Percentiles rank a stretch among this genome's conserved stretches.
phyloP scores from a whole-genome alignment of 1,139 yeast genomes.

The Meyerozyma carpophila region DNA sequence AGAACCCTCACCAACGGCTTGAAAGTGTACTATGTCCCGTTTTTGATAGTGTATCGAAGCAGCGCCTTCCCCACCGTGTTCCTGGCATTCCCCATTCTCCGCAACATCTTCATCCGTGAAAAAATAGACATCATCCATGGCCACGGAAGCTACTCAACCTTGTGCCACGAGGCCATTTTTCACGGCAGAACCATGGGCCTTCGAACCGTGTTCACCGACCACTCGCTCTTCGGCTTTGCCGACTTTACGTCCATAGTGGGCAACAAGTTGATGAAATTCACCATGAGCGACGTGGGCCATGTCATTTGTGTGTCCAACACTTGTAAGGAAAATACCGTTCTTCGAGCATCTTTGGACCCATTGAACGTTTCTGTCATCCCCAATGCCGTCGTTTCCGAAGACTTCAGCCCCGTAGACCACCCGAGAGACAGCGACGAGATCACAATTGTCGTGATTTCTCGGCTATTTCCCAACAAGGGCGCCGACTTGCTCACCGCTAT shows the following conservation, averaged over 20 bases:
- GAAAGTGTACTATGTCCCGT: slow-evolving; percentile 89
- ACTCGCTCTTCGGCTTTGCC: slow-evolving; percentile 91
- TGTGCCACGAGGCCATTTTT: slow-evolving; percentile 85
- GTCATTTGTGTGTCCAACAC: slow-evolving; percentile 95
- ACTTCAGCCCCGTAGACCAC: slow-evolving; percentile 55
- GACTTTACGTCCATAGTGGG: slow-evolving; percentile 80
- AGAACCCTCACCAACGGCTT: slow-evolving; percentile 83
- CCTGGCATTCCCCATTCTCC: slow-evolving; percentile 75
- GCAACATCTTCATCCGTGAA: slow-evolving; percentile 85
- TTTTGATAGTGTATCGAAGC: slow-evolving; percentile 71
- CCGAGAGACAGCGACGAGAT: slow-evolving; percentile 26
- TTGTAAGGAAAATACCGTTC: slow-evolving; percentile 91
- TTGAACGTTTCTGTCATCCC: slow-evolving; percentile 83
- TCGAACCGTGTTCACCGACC: slow-evolving; percentile 90
- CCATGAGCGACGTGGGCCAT: slow-evolving; percentile 83
- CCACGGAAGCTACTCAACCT: slow-evolving; percentile 82
- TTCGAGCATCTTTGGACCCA: slow-evolving; percentile 82
- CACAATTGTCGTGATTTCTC: slow-evolving; percentile 85
- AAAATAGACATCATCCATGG: slow-evolving; percentile 87
- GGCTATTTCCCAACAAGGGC: slow-evolving; percentile 95
- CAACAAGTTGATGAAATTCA: slow-evolving; percentile 78
- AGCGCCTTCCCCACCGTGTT: slow-evolving; percentile 87
- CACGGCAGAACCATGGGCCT: slow-evolving; percentile 94
- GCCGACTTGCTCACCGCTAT: slow-evolving; percentile 83
- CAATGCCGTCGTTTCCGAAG: slow-evolving; percentile 84